Evolutionary conservation across 2,329 filamentous ascomycete genomes (phyloP).

Genomic region (Ceratocystis papillata): DNA sequence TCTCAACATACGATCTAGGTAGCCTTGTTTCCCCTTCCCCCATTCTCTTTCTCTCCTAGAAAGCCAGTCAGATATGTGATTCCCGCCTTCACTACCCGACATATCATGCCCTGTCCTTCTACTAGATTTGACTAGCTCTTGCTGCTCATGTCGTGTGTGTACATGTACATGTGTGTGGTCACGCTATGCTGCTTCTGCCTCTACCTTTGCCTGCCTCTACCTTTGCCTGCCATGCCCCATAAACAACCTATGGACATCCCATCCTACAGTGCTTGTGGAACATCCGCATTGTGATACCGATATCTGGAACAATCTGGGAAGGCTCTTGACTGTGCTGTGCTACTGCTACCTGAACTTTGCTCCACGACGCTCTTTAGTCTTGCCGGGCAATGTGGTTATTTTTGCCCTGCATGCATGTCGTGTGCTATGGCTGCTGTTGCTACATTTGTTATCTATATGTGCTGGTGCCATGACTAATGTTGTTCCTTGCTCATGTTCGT

Average conservation of each 20-base stretch:
- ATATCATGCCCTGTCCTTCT: constrained; percentile 2
- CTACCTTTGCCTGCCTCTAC: background rate
- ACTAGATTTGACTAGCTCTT: constrained; percentile 12
- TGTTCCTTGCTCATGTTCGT: constrained; percentile 10
- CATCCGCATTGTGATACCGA: constrained; percentile 7
- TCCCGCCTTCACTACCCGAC: background rate
- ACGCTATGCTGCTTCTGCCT: background rate
- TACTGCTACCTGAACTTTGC: background rate
- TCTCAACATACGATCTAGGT: constrained; percentile 19
- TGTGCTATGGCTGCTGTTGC: constrained; percentile 14
- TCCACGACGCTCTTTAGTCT: background rate
- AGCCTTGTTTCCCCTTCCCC: constrained; percentile 13
- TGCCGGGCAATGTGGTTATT: background rate
- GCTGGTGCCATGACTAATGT: constrained; percentile 10
- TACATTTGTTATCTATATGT: constrained; percentile 10
- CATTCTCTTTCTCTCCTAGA: background rate
- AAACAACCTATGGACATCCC: background rate
- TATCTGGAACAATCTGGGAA: background rate
- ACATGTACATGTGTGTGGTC: constrained; percentile 1
- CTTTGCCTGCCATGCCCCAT: background rate
- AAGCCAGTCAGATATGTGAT: background rate
- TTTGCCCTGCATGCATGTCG: background rate
- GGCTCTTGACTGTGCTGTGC: constrained; percentile 7
- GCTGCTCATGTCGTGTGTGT: background rate
- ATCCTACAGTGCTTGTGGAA: constrained; percentile 5